Evolutionary conservation across 2,329 filamentous ascomycete species (phyloP).

Genomic region (Botrytis sinoallii): DNA sequence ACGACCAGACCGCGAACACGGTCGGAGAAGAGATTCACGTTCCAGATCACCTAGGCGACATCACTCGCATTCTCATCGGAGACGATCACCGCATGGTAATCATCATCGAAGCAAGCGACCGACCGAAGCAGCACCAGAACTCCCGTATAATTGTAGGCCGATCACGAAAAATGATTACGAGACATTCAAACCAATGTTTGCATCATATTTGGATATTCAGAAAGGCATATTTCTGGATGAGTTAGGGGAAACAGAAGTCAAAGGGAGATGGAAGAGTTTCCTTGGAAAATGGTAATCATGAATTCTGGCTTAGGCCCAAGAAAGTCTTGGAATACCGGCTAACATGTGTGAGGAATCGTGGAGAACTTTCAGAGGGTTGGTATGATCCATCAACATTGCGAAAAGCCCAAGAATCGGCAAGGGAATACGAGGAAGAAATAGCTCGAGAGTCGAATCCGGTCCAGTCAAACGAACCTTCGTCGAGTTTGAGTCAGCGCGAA

Average conservation of each 20-base stretch:
- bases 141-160: slow-evolving; percentile 65
- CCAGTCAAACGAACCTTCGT: slow-evolving; percentile 19
- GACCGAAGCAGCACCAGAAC: slow-evolving; percentile 34
- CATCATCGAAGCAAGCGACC: slow-evolving; percentile 34
- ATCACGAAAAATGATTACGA: slow-evolving; percentile 68
- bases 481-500: slow-evolving; percentile 3
- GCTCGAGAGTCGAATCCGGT: slow-evolving; percentile 19
- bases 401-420: slow-evolving; percentile 32
- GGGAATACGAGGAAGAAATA: slow-evolving; percentile 13
- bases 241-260: slow-evolving; percentile 71
- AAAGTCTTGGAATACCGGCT: slow-evolving; percentile 36
- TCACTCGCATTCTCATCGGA: slow-evolving; percentile 23
- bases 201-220: slow-evolving; percentile 82
- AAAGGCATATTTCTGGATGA: slow-evolving; percentile 69
- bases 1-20: not conserved
- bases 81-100: slow-evolving; percentile 27
- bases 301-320: slow-evolving; percentile 12
- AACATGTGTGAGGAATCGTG: slow-evolving; percentile 67
- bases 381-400: slow-evolving; percentile 70
- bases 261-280: slow-evolving; percentile 92
- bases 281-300: slow-evolving; percentile 71
- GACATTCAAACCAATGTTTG: slow-evolving; percentile 68
- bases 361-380: slow-evolving; percentile 85
- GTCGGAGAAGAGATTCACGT: slow-evolving; percentile 19
- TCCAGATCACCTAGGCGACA: slow-evolving; percentile 21